Base-by-base conservation (phyloP, 2,329 filamentous ascomycete genomes). In the Phialophora macrospora region DNA sequence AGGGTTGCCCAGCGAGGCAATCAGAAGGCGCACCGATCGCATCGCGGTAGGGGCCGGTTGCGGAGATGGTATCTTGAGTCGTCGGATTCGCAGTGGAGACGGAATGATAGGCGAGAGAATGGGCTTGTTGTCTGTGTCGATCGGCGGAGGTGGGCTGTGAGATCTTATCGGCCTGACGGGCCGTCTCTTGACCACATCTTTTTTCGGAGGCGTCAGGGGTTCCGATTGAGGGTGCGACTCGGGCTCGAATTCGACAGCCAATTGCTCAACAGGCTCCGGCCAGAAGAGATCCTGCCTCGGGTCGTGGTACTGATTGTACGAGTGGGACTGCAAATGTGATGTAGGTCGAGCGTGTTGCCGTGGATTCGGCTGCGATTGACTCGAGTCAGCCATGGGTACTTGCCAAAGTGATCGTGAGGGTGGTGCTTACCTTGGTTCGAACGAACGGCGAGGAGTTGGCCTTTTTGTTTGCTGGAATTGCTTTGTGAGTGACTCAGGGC, bases 1-100 rank as follows among this genome's bases (percentile, higher is more conserved):
- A 6, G 91, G 92, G 73, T 98, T 98, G 71, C 95, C 95, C 68
- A 99, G 85, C 68, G 92, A 95, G 80, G 93, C 86, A 73, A 98
- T 83, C 63, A 98, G 86, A 72, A 96, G 87, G 46, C 84, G 85
- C n/a, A 70, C 68, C 12, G 65, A 57, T 12, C 67, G 65, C 56
- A 65, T 65, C 4, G 34, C n/a, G 30, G 44, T 49, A 20, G 54
- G 61, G 11, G 57, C 46, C 11, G 52, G 44, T 32, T 51, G 38
- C 9, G 57, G 41, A 5, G 48, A 32, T 5, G 32, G 12, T 26
- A 17, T 7, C 48, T 60, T 64, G 14, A 60, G 62, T 49, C 63
- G 65, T 32, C 63, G 64, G 54, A 69, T 67, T 8, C 65, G 48
- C 11, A 70, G 49, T 26, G 65, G 60, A 38, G 63, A 60, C 4